Evolutionary conservation across 345 rosid species (phyloP).

Genomic region (Eucalyptus microcorys): DNA sequence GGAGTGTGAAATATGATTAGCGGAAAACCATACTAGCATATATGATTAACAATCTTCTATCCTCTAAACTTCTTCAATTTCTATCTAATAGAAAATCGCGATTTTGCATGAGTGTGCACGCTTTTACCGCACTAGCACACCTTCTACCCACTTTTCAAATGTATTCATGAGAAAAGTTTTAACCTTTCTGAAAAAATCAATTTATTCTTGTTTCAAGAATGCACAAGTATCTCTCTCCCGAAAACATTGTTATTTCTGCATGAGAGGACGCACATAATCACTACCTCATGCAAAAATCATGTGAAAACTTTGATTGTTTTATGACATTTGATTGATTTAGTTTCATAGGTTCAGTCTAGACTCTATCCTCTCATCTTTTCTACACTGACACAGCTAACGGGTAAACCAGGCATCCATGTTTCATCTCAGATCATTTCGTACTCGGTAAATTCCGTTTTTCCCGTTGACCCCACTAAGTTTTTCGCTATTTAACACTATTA

Average conservation of each 20-base stretch:
- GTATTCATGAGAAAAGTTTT: background rate
- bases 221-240: background rate
- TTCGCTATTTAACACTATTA: background rate
- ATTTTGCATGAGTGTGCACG: background rate
- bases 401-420: background rate
- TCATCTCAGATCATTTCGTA: background rate
- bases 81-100: background rate
- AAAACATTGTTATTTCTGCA: background rate
- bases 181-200: rapidly evolving
- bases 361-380: background rate
- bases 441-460: background rate
- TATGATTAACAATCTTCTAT: background rate
- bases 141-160: background rate
- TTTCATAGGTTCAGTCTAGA: background rate
- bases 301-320: background rate
- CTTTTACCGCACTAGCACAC: background rate
- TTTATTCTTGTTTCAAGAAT: background rate
- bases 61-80: background rate
- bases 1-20: background rate
- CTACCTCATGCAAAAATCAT: background rate
- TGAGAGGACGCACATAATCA: background rate
- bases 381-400: background rate
- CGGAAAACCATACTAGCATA: background rate
- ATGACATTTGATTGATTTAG: background rate
- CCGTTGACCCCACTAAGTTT: background rate